Percentiles rank a stretch among this genome's conserved stretches.
These are phyloP conservation scores for Mercurialis annua DNA, from an alignment of 345 rosid species.

Conservation along the genomic window DNA sequence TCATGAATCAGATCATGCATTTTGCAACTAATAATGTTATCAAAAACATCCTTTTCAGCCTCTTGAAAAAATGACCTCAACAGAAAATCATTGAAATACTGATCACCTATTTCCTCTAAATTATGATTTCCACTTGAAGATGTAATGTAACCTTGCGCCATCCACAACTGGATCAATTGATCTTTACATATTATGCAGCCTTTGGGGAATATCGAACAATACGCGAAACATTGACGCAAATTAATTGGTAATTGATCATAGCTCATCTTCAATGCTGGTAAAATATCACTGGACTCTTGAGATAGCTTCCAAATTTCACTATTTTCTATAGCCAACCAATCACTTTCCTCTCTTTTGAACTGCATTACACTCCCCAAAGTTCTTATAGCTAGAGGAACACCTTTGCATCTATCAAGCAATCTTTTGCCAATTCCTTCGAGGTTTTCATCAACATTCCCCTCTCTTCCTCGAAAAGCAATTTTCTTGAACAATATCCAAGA, in stretches of 20 bases:
- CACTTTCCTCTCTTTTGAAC: background rate
- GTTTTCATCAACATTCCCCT: background rate
- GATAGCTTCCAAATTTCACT: conserved; percentile 18
- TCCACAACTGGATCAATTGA: conserved; percentile 1
- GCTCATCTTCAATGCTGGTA: conserved; percentile 21
- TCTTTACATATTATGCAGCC: conserved; percentile 1
- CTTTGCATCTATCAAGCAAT: conserved; percentile 22
- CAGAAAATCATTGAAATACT: conserved; percentile 18
- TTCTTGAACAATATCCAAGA: conserved; percentile 17
- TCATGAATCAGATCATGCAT: conserved; percentile 25
- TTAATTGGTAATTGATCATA: conserved; percentile 12
- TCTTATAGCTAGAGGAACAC: conserved; percentile 28
- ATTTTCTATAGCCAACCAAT: conserved; percentile 15
- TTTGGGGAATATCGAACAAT: conserved; percentile 16
- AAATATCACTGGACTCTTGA: conserved; percentile 2
- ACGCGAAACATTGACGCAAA: conserved; percentile 22
- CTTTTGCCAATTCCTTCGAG: conserved; percentile 15
- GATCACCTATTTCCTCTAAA: conserved; percentile 16
- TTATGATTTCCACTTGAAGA: conserved; percentile 4
- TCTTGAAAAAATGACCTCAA: conserved; percentile 25
- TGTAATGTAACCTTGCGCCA: conserved; percentile 8
- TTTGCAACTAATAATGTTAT: conserved; percentile 5
- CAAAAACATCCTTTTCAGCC: conserved; percentile 11
- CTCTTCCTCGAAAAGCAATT: conserved; percentile 10
- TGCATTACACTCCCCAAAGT: conserved; percentile 23